Base-by-base conservation (phyloP, 2,329 filamentous ascomycete genomes). In the Ascochyta clinopodiicola region DNA sequence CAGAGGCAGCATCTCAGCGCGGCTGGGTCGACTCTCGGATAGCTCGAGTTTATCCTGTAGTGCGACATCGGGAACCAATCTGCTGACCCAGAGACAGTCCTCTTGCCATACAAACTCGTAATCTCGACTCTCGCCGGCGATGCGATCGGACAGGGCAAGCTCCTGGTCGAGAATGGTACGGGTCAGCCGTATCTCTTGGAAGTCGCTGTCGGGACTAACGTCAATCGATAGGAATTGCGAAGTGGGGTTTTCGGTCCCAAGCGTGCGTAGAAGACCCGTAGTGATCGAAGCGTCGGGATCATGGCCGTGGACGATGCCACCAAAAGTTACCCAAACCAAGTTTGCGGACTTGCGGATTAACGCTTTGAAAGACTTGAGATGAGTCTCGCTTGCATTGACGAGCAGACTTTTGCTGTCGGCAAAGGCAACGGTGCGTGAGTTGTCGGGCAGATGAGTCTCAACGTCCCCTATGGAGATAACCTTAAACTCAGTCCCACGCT, bases 61-160 rank as follows among this genome's bases (percentile, higher is more conserved):
- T 12, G 37, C 46, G 13, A 12, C 52, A 44, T 68, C 66, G 10
- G 57, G 57, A 9, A 68, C 56, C 12, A 61, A 13, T n/a, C 66
- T 60, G 36, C 61, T 64, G 12, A 66, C 57, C 58, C 60, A 62
- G 27, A 65, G 35, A 36, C 50, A 59, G 19, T 59, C 59, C 40
- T 64, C 51, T 37, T 68, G 59, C 62, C 58, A 62, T 13, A 46
- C 36, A 38, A 57, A 59, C 29, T 67, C 66, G 25, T 57, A 42
- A 13, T 39, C 56, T 12, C 21, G 27, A 32, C 37, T 34, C 7
- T 44, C 44, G 17, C 27, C 27, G 10, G 57, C 52, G 22, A 24
- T 24, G 22, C 22, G 22, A 24, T 24, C 22, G 22, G 22, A 24
- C 13, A 64, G 54, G 19, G 40, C 31, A 13, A 49, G 24, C 29